Evolutionary conservation across 1,139 yeast genomes (phyloP), one percentile per base, ranked within the genome.

Genomic region (Yamadazyma siamensis): DNA sequence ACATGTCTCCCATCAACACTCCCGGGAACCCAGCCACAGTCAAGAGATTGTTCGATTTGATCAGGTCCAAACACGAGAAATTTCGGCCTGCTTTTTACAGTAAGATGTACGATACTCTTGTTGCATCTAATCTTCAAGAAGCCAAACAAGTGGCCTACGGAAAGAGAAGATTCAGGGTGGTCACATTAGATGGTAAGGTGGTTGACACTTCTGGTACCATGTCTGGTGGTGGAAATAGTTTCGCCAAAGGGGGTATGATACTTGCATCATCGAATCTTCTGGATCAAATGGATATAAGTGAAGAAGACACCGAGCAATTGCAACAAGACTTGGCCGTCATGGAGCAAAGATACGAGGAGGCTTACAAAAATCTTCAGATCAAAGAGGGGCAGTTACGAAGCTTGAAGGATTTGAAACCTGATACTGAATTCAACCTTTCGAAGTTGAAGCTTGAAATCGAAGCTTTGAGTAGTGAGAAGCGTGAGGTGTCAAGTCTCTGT

Each of bases 201-300:
- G 91, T 94, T 35, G 97, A 89, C 50, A 78, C 83, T n/a, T 84
- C 95, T 2, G 99, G 99, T 57, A 85, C 97, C 2, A 82, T 94
- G 83, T 80, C 94, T 30, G 99, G 99, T 48, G 99, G 99, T 58
- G 97, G 97, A 32, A 75, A 72, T 28, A 65, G 71, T 27, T 77
- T 75, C 11, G 69, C 75, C 11, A 65, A 65, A 31, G 94, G 94
- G 6, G 78, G 75, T 1, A 80, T 83, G 91, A 67, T 67, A 35
- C 57, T 75, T 19, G 48, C 55, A 5, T 49, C 61, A 7, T 51
- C 63, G 3, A 43, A 47, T 12, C 39, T 35, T 12, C 38, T 34
- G 14, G 50, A 47, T 23, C 44, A 45, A 15, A 47, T 44, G 38
- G 61, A 54, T 24, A 43, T 57, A 13, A 47, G 82, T n/a, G 78